These are phyloP conservation scores for Saccharomycopsis schoenii DNA, from an alignment of 805 yeast species.

Conservation along the genomic window DNA sequence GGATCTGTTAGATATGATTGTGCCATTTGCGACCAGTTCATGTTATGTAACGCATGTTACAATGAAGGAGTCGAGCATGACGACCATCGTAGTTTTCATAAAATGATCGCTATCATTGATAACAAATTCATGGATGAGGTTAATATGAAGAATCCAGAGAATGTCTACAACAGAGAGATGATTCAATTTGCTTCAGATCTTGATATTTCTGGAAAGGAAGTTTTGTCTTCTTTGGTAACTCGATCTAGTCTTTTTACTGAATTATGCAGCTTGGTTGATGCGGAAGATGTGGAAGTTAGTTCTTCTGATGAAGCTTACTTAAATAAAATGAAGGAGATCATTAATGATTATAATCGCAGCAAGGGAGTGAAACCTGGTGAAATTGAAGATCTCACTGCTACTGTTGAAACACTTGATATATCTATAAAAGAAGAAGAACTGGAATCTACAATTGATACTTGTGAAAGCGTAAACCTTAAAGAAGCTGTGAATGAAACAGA, in stretches of 20 bases:
- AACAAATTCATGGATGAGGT: neutral
- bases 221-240: neutral
- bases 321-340: neutral
- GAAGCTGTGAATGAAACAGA: neutral
- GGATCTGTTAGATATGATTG: constrained; percentile 5
- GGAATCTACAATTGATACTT: neutral
- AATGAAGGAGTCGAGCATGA: neutral
- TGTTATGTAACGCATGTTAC: constrained; percentile 10
- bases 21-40: constrained; percentile 6
- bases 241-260: neutral
- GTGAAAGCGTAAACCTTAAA: neutral
- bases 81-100: constrained; percentile 2
- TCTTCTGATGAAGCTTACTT: neutral
- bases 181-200: neutral
- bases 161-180: neutral
- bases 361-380: neutral
- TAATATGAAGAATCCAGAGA: neutral
- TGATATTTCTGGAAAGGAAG: neutral
- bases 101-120: constrained; percentile 2
- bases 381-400: neutral
- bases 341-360: neutral
- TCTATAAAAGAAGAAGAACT: neutral
- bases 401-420: neutral
- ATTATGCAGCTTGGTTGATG: neutral
- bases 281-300: neutral